Conservation (phyloP, 2,329 filamentous ascomycete genomes). For the Teratosphaeria viscida region DNA sequence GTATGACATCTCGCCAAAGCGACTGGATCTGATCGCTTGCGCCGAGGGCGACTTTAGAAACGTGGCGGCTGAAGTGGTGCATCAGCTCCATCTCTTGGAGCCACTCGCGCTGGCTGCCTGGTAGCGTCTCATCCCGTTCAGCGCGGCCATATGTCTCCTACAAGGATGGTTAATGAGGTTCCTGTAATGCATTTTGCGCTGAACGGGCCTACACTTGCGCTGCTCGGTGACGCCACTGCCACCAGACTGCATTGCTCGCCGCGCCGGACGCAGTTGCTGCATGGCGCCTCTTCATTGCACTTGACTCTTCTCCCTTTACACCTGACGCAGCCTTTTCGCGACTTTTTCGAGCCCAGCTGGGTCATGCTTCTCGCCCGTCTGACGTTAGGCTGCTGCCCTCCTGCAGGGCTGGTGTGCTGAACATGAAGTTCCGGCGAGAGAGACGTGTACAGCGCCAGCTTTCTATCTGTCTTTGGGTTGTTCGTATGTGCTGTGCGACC, state of each 20-base stretch:
- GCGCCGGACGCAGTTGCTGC: conserved; percentile 13
- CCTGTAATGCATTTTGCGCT: background rate
- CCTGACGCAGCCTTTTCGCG: conserved; percentile 13
- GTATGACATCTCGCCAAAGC: conserved; percentile 14
- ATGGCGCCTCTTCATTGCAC: conserved; percentile 18
- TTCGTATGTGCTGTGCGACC: background rate
- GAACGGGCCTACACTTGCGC: background rate
- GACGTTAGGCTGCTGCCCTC: background rate
- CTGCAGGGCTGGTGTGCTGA: background rate
- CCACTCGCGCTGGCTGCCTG: conserved; percentile 9
- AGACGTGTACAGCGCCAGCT: background rate
- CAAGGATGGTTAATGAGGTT: background rate
- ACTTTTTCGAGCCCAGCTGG: conserved; percentile 3
- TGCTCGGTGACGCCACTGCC: background rate
- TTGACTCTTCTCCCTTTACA: conserved; percentile 22
- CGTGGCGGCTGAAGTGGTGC: conserved; percentile 12
- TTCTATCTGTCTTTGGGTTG: background rate
- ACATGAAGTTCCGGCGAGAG: background rate
- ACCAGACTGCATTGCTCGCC: conserved; percentile 12
- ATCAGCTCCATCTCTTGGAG: conserved; percentile 21
- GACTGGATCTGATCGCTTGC: conserved; percentile 6
- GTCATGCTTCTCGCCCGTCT: conserved; percentile 1
- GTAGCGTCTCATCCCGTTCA: background rate
- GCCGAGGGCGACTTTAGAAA: conserved; percentile 1
- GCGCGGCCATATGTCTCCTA: background rate